Base-by-base conservation (phyloP, 2,329 filamentous ascomycete species). In the Lasiodiplodia hormozganensis region DNA sequence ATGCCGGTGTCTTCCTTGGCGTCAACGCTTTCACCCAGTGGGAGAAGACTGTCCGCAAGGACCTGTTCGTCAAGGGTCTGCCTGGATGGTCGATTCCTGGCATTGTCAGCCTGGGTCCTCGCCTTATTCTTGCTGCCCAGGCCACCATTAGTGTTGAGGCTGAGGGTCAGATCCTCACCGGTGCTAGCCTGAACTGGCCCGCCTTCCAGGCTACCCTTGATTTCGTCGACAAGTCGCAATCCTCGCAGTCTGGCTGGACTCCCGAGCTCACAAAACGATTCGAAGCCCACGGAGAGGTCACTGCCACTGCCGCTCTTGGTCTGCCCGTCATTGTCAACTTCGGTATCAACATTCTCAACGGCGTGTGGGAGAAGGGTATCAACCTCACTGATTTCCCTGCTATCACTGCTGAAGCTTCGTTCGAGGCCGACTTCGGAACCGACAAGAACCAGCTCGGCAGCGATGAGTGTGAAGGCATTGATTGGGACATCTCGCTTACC, bases 1-100 rank as follows among this genome's bases (percentile, higher is more conserved):
- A 70, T 11, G 69, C 67, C n/a, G 67, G 69, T n/a, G 67, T 69
- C 5, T 69, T 64, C 57, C 65, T 71, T 23, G 70, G 70, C 14
- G 67, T 71, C 57, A 70, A 71, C 40, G 70, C 70, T 3, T 70
- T 68, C 31, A 56, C 69, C 3, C 54, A 62, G 3, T 71, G 65
- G 47, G 64, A 70, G 40, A 69, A 69, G 57, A 68, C 58, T 4
- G 36, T 70, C 21, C 65, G 68, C 36, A 69, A 69, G 53, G 62
- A 69, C 34, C 31, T 71, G 7, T 57, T 69, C 52, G 69, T 56
- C 51, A 57, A 69, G 21, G 69, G 69, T 28, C 49, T 71, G 16
- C 69, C 69, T n/a, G 60, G 67, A 5, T 65, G 69, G 21, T 67
- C 66, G 10, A 70, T 70, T 36, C 70, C 70, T 12, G 70, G 69